phyloP scores from a whole-genome alignment of 306 rosid genomes.

The Carpinus fangiana region DNA sequence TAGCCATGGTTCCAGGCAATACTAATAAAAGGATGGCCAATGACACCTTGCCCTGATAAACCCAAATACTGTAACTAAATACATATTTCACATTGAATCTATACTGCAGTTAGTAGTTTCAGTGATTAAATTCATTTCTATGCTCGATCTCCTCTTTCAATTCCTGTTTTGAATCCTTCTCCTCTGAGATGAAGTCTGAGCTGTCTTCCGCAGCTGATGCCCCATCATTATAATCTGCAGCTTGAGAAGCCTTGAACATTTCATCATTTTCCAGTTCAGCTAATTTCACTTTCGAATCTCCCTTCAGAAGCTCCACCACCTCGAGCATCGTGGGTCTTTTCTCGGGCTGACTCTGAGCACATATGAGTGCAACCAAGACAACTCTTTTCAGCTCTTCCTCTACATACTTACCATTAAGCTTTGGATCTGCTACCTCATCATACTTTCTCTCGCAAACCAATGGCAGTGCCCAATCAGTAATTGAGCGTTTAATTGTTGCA shows the following conservation, averaged over 20 bases:
- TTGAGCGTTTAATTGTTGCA: slow-evolving; percentile 53
- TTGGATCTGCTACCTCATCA: slow-evolving; percentile 72
- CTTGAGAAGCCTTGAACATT: slow-evolving; percentile 49
- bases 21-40: slow-evolving; percentile 34
- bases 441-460: slow-evolving; percentile 65
- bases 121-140: slow-evolving; percentile 23
- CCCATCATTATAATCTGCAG: slow-evolving; percentile 39
- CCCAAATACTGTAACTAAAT: slow-evolving; percentile 6
- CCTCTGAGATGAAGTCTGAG: slow-evolving; percentile 74
- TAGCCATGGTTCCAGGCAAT: slow-evolving; percentile 14
- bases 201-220: slow-evolving; percentile 55
- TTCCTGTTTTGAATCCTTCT: slow-evolving; percentile 49
- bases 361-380: slow-evolving; percentile 61
- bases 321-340: slow-evolving; percentile 80
- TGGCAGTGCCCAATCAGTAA: slow-evolving; percentile 92
- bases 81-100: neutral
- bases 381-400: slow-evolving; percentile 84
- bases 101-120: neutral
- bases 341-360: slow-evolving; percentile 71
- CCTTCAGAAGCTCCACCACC: slow-evolving; percentile 77
- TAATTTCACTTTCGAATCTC: slow-evolving; percentile 69
- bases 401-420: slow-evolving; percentile 68
- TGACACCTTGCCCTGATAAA: slow-evolving; percentile 20
- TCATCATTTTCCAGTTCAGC: slow-evolving; percentile 63
- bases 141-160: slow-evolving; percentile 38